Base-by-base conservation (phyloP, 345 rosid genomes). In the Bretschneidera sinensis region DNA sequence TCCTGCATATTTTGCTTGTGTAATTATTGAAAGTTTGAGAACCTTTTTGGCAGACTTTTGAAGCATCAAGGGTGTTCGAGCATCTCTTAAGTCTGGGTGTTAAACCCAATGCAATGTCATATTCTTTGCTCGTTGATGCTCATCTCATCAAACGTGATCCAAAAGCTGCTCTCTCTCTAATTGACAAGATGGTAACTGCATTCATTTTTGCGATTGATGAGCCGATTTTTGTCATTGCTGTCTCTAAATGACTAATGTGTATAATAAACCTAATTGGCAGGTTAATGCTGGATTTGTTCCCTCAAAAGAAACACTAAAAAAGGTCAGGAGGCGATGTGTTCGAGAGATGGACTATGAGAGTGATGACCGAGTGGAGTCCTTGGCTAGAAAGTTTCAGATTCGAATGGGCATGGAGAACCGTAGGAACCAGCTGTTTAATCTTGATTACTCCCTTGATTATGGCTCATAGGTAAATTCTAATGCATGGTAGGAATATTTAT, bases 111-210 rank as follows among this genome's bases (percentile, higher is more conserved):
- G 75, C 86, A 14, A 78, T 57, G 72, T 83, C 99, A 25, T n/a
- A n/a, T 74, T 79, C 84, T 5, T 78, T 94, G 74, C 92, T 94
- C 68, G 87, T 80, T 72, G 97, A 90, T 74, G 87, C 96, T 62
- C 97, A 90, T 81, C 87, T 90, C 70, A 79, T 82, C 69, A 90
- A 84, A 69, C 78, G 89, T 67, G 97, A 94, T 74, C 85, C 77
- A 65, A 90, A 82, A 60, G 72, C 95, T 69, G 96, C 99, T 63
- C 80, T 90, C 58, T 54, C 83, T 43, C 80, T 67, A 21, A 74
- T 85, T 62, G 85, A 86, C 28, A 69, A 82, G 54, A 94, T 94
- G 99, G 99, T 94, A 79, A 75, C n/a, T 53, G 3, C 57, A 24
- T 45, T 61, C 35, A 34, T 57, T n/a, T 61, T 49, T 59, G 25